phyloP scores from a whole-genome alignment of 2,329 filamentous ascomycete species.

The Venturia pyrina region DNA sequence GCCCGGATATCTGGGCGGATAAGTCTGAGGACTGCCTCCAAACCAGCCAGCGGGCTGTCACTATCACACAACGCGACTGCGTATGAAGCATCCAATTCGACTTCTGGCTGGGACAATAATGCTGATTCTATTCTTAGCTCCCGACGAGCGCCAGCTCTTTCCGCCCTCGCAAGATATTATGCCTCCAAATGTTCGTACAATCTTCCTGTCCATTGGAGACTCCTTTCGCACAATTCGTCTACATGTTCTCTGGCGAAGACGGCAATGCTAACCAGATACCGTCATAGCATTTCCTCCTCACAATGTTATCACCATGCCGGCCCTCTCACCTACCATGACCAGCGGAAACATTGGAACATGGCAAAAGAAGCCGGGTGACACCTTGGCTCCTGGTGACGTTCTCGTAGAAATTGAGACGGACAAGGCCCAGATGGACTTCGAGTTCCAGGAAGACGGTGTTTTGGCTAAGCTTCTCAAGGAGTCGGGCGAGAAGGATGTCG shows the following conservation, averaged over 20 bases:
- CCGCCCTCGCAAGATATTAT: constrained; percentile 56
- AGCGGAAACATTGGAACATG: constrained; percentile 91
- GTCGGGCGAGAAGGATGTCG: constrained; percentile 83
- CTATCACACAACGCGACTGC: constrained; percentile 6
- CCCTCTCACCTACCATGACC: constrained; percentile 95
- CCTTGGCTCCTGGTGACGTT: constrained; percentile 82
- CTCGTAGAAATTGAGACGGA: constrained; percentile 98
- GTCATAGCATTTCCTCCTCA: constrained; percentile 82
- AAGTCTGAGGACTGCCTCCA: constrained; percentile 8
- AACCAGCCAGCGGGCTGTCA: neutral
- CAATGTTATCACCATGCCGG: constrained; percentile 94
- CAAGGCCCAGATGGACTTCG: constrained; percentile 99
- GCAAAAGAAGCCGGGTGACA: constrained; percentile 95
- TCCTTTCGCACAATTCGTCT: neutral
- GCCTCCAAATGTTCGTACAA: constrained; percentile 53
- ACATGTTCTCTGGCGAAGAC: neutral
- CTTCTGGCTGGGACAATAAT: neutral
- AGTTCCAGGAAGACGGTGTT: constrained; percentile 96
- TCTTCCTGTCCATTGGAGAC: neutral
- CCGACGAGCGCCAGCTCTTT: constrained; percentile 40
- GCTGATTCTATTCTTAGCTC: constrained; percentile 19
- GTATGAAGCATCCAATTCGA: neutral
- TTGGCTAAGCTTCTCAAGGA: constrained; percentile 92
- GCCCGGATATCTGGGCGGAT: constrained; percentile 4
- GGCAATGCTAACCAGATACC: constrained; percentile 19